A percentile compares a stretch with the other conserved stretches of the same genome.
phyloP scores from a whole-genome alignment of 2,329 filamentous ascomycete genomes.

The Fusarium sp. region DNA sequence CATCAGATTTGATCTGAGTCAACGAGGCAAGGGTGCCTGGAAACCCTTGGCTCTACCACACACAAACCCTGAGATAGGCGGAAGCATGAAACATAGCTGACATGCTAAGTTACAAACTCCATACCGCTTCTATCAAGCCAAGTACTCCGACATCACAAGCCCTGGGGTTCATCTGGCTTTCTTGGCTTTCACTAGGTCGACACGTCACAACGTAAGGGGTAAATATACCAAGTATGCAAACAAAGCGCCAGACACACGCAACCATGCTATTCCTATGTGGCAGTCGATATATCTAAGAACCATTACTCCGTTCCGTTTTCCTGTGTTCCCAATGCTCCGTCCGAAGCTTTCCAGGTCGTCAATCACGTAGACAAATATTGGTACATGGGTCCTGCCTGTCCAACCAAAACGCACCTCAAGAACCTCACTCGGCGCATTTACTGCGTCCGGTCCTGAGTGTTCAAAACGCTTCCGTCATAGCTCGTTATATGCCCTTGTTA shows the following conservation, averaged over 20 bases:
- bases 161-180: neutral
- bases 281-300: slow-evolving; percentile 5
- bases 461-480: slow-evolving; percentile 36
- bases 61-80: neutral
- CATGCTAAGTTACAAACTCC: neutral
- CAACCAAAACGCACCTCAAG: slow-evolving; percentile 21
- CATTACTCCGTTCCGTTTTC: slow-evolving; percentile 35
- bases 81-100: neutral
- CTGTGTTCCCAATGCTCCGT: slow-evolving; percentile 21
- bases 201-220: neutral
- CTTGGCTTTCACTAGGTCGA: neutral
- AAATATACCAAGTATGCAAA: neutral
- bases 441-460: slow-evolving; percentile 18
- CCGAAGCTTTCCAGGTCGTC: slow-evolving; percentile 27
- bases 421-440: slow-evolving; percentile 11
- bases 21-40: neutral
- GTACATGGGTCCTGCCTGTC: slow-evolving; percentile 35
- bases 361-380: slow-evolving; percentile 36
- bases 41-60: neutral
- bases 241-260: slow-evolving; percentile 16
- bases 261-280: slow-evolving; percentile 33
- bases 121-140: neutral
- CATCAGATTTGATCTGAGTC: neutral
- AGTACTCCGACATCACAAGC: neutral
- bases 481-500: slow-evolving; percentile 33